Conservation (phyloP, 371 early-diverging fungal species). For the Neoconidiobolus thromboides region DNA sequence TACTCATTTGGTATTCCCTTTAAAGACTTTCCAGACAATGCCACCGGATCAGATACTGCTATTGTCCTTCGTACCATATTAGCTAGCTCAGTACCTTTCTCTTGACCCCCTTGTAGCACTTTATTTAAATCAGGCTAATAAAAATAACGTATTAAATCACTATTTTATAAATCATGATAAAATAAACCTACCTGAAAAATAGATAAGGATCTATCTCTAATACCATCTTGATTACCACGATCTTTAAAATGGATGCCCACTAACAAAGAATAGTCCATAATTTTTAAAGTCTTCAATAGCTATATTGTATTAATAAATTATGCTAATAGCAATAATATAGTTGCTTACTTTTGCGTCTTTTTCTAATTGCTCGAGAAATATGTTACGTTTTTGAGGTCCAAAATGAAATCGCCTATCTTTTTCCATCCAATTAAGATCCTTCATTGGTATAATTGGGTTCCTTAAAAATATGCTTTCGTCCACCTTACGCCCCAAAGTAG, state of each 20-base stretch:
- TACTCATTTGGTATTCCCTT: too few species aligned
- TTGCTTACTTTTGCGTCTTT: slow-evolving; percentile 44
- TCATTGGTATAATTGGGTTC: slow-evolving; percentile 67
- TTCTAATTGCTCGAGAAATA: slow-evolving; percentile 64
- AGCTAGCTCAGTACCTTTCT: slow-evolving; percentile 34
- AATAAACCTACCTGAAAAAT: slow-evolving; percentile 39
- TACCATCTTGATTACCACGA: slow-evolving; percentile 64
- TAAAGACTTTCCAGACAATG: slow-evolving; percentile 13
- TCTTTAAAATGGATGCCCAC: slow-evolving; percentile 72
- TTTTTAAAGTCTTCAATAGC: slow-evolving; percentile 51
- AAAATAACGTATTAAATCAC: background rate
- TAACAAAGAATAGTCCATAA: slow-evolving; percentile 95
- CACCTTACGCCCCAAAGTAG: slow-evolving; percentile 66
- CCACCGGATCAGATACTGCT: slow-evolving; percentile 37
- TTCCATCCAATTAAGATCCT: slow-evolving; percentile 88
- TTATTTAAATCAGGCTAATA: slow-evolving; percentile 17
- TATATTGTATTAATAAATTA: slow-evolving; percentile 8
- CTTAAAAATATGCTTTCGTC: slow-evolving; percentile 48
- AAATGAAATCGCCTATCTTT: slow-evolving; percentile 45
- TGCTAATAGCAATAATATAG: background rate
- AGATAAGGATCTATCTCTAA: slow-evolving; percentile 68
- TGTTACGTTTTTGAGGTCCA: slow-evolving; percentile 56
- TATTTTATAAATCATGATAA: slow-evolving; percentile 26
- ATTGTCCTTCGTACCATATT: slow-evolving; percentile 46
- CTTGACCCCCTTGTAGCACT: slow-evolving; percentile 11